phyloP scores from a whole-genome alignment of 768 basidiomycete genomes.

The Floccularia luteovirens region DNA sequence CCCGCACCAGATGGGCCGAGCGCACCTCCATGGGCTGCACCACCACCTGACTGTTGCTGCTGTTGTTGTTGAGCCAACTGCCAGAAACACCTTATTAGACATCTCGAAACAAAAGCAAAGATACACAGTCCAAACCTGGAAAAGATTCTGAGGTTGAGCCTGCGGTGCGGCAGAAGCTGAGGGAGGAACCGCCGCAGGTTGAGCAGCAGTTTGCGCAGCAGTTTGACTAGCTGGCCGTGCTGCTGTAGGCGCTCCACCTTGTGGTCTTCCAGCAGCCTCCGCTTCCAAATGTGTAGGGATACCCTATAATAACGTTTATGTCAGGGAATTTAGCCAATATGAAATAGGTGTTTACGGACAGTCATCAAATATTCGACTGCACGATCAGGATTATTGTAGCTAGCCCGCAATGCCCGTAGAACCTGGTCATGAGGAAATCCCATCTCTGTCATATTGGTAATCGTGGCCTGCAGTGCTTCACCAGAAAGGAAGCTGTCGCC shows the following conservation, averaged over 20 bases:
- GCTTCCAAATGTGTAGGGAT: slow-evolving; percentile 67
- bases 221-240: slow-evolving; percentile 21
- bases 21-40: slow-evolving; percentile 15
- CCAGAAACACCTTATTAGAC: slow-evolving; percentile 1
- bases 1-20: slow-evolving; percentile 26
- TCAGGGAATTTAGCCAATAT: slow-evolving; percentile 5
- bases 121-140: slow-evolving; percentile 51
- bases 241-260: too few species aligned
- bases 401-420: slow-evolving; percentile 78
- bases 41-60: slow-evolving; percentile 39
- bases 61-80: slow-evolving; percentile 71
- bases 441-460: slow-evolving; percentile 88
- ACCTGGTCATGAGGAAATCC: slow-evolving; percentile 87
- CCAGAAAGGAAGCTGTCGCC: slow-evolving; percentile 74
- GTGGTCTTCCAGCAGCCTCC: slow-evolving; percentile 36
- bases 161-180: slow-evolving; percentile 27
- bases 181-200: slow-evolving; percentile 26
- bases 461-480: slow-evolving; percentile 62
- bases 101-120: background rate
- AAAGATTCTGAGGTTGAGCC: slow-evolving; percentile 71
- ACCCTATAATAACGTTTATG: slow-evolving; percentile 39
- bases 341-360: slow-evolving; percentile 35
- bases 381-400: slow-evolving; percentile 95
- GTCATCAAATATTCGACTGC: slow-evolving; percentile 98
- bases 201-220: slow-evolving; percentile 24